phyloP scores from a whole-genome alignment of 768 basidiomycete species.

The Xerocomellus amylosporus region DNA sequence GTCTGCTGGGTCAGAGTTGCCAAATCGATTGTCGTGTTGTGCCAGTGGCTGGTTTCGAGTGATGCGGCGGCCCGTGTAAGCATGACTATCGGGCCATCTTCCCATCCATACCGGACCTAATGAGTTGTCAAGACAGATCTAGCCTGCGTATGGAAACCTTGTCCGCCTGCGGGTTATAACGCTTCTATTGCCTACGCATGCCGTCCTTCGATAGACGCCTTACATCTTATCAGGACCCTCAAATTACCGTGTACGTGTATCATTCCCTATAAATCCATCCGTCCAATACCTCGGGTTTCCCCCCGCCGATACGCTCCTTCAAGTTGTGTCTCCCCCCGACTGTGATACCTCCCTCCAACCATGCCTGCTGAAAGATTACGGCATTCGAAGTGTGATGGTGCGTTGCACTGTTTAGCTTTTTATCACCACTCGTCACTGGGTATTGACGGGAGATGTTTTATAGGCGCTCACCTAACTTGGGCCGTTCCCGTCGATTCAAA shows the following conservation, averaged over 20 bases:
- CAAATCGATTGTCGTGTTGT: constrained; percentile 15
- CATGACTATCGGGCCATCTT: constrained; percentile 19
- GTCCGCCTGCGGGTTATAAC: constrained; percentile 14
- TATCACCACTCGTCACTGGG: background rate
- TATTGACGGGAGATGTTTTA: constrained; percentile 12
- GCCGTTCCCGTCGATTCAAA: constrained; percentile 41
- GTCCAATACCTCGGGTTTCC: constrained; percentile 21
- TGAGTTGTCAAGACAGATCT: constrained; percentile 11
- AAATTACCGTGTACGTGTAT: constrained; percentile 36
- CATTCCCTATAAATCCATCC: constrained; percentile 31
- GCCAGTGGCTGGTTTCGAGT: constrained; percentile 13
- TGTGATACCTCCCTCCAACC: constrained; percentile 26
- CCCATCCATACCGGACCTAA: constrained; percentile 18
- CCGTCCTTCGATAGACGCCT: constrained; percentile 30
- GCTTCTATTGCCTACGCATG: constrained; percentile 33
- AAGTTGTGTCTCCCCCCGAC: constrained; percentile 8
- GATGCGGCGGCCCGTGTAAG: constrained; percentile 6
- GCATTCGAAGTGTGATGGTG: constrained; percentile 36
- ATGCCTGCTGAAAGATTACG: constrained; percentile 52
- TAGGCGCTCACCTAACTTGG: constrained; percentile 48
- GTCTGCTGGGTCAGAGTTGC: constrained; percentile 15
- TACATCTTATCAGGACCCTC: constrained; percentile 32
- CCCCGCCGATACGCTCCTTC: constrained; percentile 25
- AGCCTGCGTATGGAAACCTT: constrained; percentile 26
- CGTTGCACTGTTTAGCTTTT: constrained; percentile 9